Conservation (phyloP, 2,329 filamentous ascomycete species). For the Ophiostoma himal-ulmi region DNA sequence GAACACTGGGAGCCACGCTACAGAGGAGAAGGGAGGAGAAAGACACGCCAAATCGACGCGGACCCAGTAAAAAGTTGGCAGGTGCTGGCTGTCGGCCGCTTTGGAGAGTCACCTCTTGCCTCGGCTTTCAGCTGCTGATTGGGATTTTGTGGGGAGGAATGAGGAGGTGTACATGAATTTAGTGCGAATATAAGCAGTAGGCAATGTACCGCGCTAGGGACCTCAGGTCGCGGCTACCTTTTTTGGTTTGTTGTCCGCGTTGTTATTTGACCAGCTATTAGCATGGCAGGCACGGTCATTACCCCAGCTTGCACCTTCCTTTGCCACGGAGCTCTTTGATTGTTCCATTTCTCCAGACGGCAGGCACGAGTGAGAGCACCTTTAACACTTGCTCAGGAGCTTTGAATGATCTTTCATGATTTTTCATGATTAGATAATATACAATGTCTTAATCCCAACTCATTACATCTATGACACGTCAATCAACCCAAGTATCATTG, state of each 20-base stretch:
- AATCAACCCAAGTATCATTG: background rate
- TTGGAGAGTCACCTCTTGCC: conserved; percentile 20
- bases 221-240: background rate
- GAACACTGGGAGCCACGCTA: background rate
- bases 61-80: conserved; percentile 11
- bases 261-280: background rate
- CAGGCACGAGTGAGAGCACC: background rate
- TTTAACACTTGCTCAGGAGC: background rate
- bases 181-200: background rate
- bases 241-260: conserved; percentile 3
- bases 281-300: background rate
- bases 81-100: conserved; percentile 16
- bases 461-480: background rate
- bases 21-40: conserved; percentile 11
- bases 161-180: background rate
- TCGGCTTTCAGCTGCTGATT: conserved; percentile 25
- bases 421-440: background rate
- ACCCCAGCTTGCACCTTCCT: background rate
- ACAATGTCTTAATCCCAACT: background rate
- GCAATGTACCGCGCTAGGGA: background rate
- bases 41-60: conserved; percentile 14
- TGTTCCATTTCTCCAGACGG: background rate
- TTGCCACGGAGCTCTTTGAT: background rate
- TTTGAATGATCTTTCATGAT: background rate
- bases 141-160: conserved; percentile 18